phyloP scores from a whole-genome alignment of 345 rosid genomes.

The thale cress (Arabidopsis thaliana) region TAIR10.1 NC_003076.8:5314501-5315000 shows the following conservation, averaged over 20 bases:
- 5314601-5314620: background rate
- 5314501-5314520: constrained; percentile 7
- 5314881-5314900: constrained; percentile 86
- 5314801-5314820: constrained; percentile 33
- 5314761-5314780: constrained; percentile 15
- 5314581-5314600: background rate
- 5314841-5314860: constrained; percentile 75
- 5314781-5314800: constrained; percentile 7
- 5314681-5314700: background rate
- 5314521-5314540: background rate
- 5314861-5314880: constrained; percentile 87
- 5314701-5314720: background rate
- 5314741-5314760: constrained; percentile 28
- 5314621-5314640: background rate
- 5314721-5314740: constrained; percentile 16
- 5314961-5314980: constrained; percentile 16
- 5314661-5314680: constrained; percentile 16
- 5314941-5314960: constrained; percentile 8
- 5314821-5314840: constrained; percentile 98
- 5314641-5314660: constrained; percentile 1
- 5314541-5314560: background rate
- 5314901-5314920: constrained; percentile 36
- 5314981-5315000: constrained; percentile 80
- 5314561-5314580: background rate
- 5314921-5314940: constrained; percentile 13